Conservation (phyloP, 2,329 filamentous ascomycete species). For the Stylonectria norvegica region DNA sequence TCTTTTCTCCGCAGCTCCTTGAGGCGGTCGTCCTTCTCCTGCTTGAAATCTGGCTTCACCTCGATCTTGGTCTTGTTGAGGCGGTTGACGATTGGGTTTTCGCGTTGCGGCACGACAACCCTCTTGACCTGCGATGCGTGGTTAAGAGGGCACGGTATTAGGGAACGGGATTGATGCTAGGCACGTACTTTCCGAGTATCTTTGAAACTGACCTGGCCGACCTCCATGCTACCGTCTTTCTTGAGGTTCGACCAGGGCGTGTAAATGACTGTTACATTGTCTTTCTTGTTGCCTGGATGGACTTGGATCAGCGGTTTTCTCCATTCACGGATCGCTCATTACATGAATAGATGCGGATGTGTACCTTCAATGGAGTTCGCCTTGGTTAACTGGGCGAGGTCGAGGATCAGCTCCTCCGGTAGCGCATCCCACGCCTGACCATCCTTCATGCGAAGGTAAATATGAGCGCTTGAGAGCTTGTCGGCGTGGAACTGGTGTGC, state of each 20-base stretch:
- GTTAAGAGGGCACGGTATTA: neutral
- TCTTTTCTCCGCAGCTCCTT: slow-evolving; percentile 71
- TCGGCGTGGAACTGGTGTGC: slow-evolving; percentile 86
- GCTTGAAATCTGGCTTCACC: slow-evolving; percentile 76
- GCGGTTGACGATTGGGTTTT: slow-evolving; percentile 93
- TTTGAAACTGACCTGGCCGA: slow-evolving; percentile 92
- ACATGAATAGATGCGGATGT: slow-evolving; percentile 12
- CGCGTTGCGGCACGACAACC: slow-evolving; percentile 72
- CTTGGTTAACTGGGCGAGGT: slow-evolving; percentile 97
- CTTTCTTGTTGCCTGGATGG: slow-evolving; percentile 85
- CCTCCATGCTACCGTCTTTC: slow-evolving; percentile 94
- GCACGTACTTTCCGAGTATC: slow-evolving; percentile 64
- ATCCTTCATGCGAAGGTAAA: slow-evolving; percentile 82
- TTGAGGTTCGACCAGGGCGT: slow-evolving; percentile 96
- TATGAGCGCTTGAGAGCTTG: slow-evolving; percentile 93
- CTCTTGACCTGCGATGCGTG: slow-evolving; percentile 64
- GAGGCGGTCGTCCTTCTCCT: slow-evolving; percentile 75
- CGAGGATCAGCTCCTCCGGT: slow-evolving; percentile 67
- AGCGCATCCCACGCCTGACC: slow-evolving; percentile 82
- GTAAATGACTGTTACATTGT: slow-evolving; percentile 95
- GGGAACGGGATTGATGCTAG: neutral
- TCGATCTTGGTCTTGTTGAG: slow-evolving; percentile 95
- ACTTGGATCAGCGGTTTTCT: neutral
- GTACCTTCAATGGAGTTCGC: slow-evolving; percentile 95
- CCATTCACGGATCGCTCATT: too few species aligned